Evolutionary conservation across 1,284 basidiomycete genomes (phyloP), one percentile per base, ranked within the genome.

Genomic region (Cryptococcus floricola): DNA sequence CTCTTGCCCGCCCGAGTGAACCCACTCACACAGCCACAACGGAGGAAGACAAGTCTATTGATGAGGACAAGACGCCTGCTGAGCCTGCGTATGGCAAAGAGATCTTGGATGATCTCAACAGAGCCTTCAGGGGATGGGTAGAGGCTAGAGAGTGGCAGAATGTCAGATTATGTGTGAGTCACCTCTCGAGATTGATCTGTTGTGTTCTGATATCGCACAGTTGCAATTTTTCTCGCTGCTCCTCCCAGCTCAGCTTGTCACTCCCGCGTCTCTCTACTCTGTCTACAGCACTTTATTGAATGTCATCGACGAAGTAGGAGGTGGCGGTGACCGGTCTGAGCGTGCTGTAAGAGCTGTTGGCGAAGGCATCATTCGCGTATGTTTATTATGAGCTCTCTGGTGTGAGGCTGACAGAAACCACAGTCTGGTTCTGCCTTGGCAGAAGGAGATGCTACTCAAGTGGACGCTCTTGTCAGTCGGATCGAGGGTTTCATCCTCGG

Each of bases 161-260:
- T 63, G 87, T 88, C 39, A 82, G 92, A 54, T 81, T 92, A 65
- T 88, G 86, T 64, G 91, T 94, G 70, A 74, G 89, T 81, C 14
- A 16, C 51, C 14, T 18, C n/a, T 38, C 9, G 23, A 23, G 39
- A n/a, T 19, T 43, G 8, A 10, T 8, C 6, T 13, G 28, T 4
- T 45, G 8, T 14, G 39, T 14, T 18, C 49, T 46, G 31, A 42
- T 47, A 10, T 18, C 41, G 28, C 14, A 9, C 66, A 94, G 90
- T 86, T 94, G 19, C 88, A 91, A 65, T 89, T 96, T 73, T 94
- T 96, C 68, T 87, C 91, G 0, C 88, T 92, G 67, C 77, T 95
- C 43, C 86, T 89, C 31, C 81, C 87, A 34, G 83, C 89, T 12
- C 82, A 84, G 50, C 79, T 95, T 1, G 82, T 96, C 50, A 84